phyloP scores from a whole-genome alignment of 257 asterid genomes.

The Przewalskia tangutica region DNA sequence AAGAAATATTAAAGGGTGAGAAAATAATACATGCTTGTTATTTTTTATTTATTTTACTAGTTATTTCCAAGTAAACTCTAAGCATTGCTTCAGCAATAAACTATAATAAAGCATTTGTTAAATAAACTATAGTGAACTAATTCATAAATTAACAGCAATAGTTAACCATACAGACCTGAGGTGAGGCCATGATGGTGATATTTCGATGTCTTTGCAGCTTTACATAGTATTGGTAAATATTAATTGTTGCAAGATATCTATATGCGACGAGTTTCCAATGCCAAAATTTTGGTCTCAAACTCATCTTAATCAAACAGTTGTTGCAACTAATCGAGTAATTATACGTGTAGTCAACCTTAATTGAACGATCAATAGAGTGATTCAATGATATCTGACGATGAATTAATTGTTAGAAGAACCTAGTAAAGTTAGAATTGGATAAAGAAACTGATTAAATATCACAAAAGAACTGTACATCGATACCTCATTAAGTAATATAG shows the following conservation, averaged over 20 bases:
- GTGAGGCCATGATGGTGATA: background rate
- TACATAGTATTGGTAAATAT: background rate
- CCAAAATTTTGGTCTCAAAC: background rate
- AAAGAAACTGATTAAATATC: background rate
- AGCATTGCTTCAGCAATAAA: background rate
- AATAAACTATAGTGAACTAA: background rate
- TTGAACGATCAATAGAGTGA: no score
- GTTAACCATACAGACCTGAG: background rate
- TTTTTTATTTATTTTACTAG: no score
- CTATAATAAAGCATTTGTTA: background rate
- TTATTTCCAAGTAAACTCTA: background rate
- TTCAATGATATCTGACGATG: no score
- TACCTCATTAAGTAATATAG: background rate
- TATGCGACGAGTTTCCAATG: background rate
- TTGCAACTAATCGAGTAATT: no score
- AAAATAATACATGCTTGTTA: background rate
- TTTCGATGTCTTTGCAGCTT: background rate
- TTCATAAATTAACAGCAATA: background rate
- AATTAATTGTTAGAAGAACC: no score
- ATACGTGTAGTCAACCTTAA: no score
- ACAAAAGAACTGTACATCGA: background rate
- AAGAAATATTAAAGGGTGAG: background rate
- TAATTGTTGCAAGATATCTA: background rate
- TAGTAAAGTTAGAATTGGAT: background rate
- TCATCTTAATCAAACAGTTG: background rate